Conservation (phyloP, 805 yeast genomes). For the Candida peoriensis region DNA sequence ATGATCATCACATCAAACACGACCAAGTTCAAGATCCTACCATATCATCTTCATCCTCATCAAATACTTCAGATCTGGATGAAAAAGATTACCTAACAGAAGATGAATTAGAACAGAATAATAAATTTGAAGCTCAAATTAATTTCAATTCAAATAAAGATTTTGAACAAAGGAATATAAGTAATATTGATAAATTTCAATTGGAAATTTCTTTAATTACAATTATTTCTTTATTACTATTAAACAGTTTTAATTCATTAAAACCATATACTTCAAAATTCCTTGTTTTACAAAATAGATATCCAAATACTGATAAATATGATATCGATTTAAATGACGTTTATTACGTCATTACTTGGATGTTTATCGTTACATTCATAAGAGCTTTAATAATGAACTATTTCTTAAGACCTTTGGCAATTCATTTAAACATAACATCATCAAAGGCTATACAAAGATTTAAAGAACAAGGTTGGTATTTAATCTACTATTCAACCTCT, state of each 20-base stretch:
- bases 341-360: constrained; percentile 48
- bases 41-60: constrained; percentile 1
- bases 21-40: background rate
- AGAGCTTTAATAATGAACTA: constrained; percentile 58
- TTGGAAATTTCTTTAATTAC: constrained; percentile 22
- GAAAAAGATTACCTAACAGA: background rate
- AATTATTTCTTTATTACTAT: constrained; percentile 17
- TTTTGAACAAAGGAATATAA: constrained; percentile 4
- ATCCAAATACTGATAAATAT: constrained; percentile 30
- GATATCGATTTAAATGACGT: constrained; percentile 54
- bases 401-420: constrained; percentile 54
- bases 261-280: constrained; percentile 32
- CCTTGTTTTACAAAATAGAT: constrained; percentile 35
- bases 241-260: constrained; percentile 24
- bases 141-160: background rate
- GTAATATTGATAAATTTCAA: constrained; percentile 24
- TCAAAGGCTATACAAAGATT: constrained; percentile 58
- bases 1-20: too few species aligned
- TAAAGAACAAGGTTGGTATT: constrained; percentile 84
- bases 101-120: too few species aligned
- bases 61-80: constrained; percentile 3
- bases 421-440: constrained; percentile 36
- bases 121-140: background rate
- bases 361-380: constrained; percentile 51
- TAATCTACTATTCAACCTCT: constrained; percentile 52